phyloP scores from a whole-genome alignment of 2,329 filamentous ascomycete genomes.

The Aspergillus uvarum region DNA sequence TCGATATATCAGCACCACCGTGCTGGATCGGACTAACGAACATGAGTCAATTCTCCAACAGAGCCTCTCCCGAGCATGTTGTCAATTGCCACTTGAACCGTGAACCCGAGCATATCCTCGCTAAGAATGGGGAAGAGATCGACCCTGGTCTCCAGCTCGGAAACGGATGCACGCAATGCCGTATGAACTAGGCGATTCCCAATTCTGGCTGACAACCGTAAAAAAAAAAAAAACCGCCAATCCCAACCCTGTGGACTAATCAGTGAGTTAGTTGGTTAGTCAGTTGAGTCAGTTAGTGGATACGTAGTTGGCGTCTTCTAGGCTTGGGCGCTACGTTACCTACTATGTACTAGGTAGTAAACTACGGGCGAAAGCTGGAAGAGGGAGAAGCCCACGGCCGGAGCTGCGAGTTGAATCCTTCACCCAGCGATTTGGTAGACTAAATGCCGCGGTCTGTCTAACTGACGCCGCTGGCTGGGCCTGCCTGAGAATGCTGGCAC shows the following conservation, averaged over 20 bases:
- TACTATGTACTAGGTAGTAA: too few relatives aligned
- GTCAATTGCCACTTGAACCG: neutral
- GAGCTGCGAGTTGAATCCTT: constrained; percentile 22
- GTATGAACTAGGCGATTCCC: neutral
- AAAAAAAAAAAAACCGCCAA: neutral
- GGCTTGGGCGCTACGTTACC: constrained; percentile 17
- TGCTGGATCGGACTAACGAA: neutral
- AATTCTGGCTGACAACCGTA: neutral
- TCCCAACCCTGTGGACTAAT: neutral
- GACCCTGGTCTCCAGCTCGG: constrained; percentile 12
- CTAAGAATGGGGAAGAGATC: neutral
- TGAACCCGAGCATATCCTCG: neutral
- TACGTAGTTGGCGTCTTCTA: constrained; percentile 8
- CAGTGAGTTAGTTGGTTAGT: neutral
- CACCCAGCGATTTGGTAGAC: constrained; percentile 21
- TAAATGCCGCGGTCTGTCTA: constrained; percentile 4
- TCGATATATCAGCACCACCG: too few relatives aligned
- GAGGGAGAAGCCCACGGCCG: constrained; percentile 11
- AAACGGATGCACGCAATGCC: constrained; percentile 21
- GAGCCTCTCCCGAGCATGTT: neutral
- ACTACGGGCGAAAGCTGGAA: constrained; percentile 11
- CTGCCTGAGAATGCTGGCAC: constrained; percentile 14
- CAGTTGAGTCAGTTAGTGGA: constrained; percentile 10
- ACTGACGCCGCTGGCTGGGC: constrained; percentile 2
- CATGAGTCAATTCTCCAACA: neutral